Evolutionary conservation across 148 eudicot genomes (phyloP).

Genomic region (Chenopodium berlandieri): DNA sequence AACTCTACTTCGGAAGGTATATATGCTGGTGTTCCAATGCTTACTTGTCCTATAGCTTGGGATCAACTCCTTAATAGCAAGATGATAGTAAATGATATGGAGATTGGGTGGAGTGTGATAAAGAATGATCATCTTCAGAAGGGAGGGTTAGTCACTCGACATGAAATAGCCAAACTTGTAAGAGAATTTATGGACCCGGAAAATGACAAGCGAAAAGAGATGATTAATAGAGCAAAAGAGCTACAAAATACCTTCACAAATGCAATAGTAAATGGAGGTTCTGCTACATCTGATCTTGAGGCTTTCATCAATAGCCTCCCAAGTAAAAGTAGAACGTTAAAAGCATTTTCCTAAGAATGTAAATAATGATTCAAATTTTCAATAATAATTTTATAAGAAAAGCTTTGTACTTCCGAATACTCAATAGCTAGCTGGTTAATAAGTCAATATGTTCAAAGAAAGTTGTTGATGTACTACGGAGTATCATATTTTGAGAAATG

Average conservation of each 20-base stretch:
- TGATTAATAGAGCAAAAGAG: slow-evolving; percentile 28
- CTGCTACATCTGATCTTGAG: slow-evolving; percentile 23
- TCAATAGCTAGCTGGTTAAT: no score
- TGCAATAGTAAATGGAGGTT: slow-evolving; percentile 31
- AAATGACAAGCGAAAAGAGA: slow-evolving; percentile 30
- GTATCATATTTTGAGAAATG: no score
- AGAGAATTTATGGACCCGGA: slow-evolving; percentile 38
- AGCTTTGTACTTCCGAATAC: no score
- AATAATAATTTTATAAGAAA: no score
- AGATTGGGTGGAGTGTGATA: slow-evolving; percentile 39
- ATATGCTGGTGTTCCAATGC: slow-evolving; percentile 48
- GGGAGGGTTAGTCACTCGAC: slow-evolving; percentile 25
- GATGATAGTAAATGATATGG: slow-evolving; percentile 48
- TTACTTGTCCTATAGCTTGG: slow-evolving; percentile 44
- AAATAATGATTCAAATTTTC: no score
- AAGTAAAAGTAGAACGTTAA: no score
- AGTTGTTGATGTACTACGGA: no score
- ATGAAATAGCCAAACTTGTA: slow-evolving; percentile 35
- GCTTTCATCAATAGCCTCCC: slow-evolving; percentile 20
- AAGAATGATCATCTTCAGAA: not conserved
- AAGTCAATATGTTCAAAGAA: no score
- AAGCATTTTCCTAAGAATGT: no score
- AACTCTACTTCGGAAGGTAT: slow-evolving; percentile 51
- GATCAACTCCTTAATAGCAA: slow-evolving; percentile 47
- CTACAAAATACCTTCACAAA: slow-evolving; percentile 8